A percentile compares a stretch with the other conserved stretches of the same genome.
These are phyloP conservation scores for Boletus sp. DNA, from an alignment of 1,284 basidiomycete species.

Conservation along the genomic window DNA sequence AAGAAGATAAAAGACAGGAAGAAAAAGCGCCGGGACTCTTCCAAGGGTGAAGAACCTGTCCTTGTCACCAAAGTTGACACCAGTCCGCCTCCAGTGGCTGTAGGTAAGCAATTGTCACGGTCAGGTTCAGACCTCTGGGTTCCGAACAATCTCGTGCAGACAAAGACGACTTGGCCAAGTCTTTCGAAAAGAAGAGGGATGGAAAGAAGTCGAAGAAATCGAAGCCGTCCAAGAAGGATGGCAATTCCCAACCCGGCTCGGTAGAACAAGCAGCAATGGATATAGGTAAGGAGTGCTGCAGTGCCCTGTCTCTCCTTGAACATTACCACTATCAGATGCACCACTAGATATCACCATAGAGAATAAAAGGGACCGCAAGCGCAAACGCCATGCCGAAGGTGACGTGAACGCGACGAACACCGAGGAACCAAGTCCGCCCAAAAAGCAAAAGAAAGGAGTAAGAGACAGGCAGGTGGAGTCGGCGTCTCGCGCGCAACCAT, in stretches of 20 bases:
- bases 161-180: background rate
- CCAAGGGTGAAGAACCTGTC: background rate
- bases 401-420: background rate
- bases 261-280: constrained; percentile 1
- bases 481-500: constrained; percentile 16
- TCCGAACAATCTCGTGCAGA: background rate
- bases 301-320: background rate
- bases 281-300: constrained; percentile 5
- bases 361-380: constrained; percentile 33
- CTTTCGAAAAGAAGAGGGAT: constrained; percentile 1
- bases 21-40: constrained; percentile 4
- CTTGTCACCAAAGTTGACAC: background rate
- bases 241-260: background rate
- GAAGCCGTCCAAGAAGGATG: background rate
- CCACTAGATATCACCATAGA: constrained; percentile 12
- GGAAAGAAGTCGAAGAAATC: constrained; percentile 17
- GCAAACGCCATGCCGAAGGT: constrained; percentile 21
- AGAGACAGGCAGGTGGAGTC: constrained; percentile 19
- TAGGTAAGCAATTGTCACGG: constrained; percentile 5
- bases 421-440: constrained; percentile 14
- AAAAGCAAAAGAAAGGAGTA: constrained; percentile 33
- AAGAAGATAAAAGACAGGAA: constrained; percentile 21
- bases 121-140: background rate
- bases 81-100: background rate
- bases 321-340: background rate